Evolutionary conservation across 495 filamentous ascomycete species (phyloP), one percentile per base, ranked within the genome.

Genomic region (Tuber aestivum): DNA sequence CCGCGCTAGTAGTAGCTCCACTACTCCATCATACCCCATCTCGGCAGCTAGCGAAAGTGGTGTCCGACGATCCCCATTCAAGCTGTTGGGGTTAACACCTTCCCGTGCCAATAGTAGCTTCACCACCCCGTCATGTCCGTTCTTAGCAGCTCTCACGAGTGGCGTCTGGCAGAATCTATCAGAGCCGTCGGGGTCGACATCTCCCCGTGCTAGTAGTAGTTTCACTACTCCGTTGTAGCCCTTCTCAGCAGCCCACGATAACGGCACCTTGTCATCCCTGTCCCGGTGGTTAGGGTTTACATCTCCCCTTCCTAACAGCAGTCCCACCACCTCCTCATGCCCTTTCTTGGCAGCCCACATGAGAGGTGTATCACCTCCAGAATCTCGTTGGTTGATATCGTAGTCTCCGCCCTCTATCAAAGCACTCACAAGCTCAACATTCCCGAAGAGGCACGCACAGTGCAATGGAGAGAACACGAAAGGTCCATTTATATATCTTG

Each of bases 151-250:
- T 7, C 23, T n/a, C 48, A 20, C 23, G 9, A 84, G 79, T 40
- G 83, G 81, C 18, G 83, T 80, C 45, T 75, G 77, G 18, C 77
- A 73, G 38, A 71, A 45, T 2, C 10, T 71, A 61, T 76, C 69
- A 41, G 42, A 61, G 3, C 68, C 10, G 18, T 82, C 75, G 8
- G 37, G 50, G 12, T 75, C 14, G 35, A 71, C 38, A 41, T 75
- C 75, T 42, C 56, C 45, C 23, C 61, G 75, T n/a, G 38, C 27
- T n/a, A 77, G 20, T 18, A 75, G 73, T 20, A 50, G 45, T 21
- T 37, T 12, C n/a, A 78, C 86, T 73, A 87, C 75, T 20, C 70
- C 82, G 42, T 83, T 77, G 73, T 86, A 80, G 12, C 84, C 86
- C n/a, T 76, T 76, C 69, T 74, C 75, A 38, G 84, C 83, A 38